Evolutionary conservation across 2,329 filamentous ascomycete genomes (phyloP).

Genomic region (Diaporthe ilicicola): DNA sequence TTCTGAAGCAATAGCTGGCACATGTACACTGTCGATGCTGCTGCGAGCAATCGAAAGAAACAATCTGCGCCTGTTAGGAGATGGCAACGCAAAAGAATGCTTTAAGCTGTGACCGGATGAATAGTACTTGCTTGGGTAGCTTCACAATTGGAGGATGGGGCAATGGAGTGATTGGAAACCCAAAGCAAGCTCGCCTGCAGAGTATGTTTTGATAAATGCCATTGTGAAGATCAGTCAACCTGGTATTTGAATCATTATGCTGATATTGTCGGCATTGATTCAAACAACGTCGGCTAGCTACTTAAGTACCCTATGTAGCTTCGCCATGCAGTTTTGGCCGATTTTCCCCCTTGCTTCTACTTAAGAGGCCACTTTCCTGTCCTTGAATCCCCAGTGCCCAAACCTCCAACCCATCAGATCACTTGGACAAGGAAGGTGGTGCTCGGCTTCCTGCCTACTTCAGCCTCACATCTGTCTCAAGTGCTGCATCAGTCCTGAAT

Average conservation of each 20-base stretch:
- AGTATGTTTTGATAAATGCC: neutral
- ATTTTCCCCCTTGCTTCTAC: neutral
- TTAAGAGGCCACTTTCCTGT: neutral
- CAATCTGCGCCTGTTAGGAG: neutral
- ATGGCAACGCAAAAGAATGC: neutral
- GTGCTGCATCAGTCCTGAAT: neutral
- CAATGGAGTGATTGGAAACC: neutral
- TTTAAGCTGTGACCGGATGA: too few relatives aligned
- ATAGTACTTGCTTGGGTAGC: neutral
- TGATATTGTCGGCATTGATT: neutral
- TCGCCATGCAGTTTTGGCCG: neutral
- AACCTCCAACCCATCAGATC: too few relatives aligned
- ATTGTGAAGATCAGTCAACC: neutral
- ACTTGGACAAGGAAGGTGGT: neutral
- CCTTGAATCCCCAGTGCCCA: neutral
- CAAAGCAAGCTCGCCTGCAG: neutral
- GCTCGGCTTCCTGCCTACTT: conserved; percentile 5
- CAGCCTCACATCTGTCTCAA: neutral
- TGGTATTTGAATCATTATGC: neutral
- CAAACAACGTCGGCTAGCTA: neutral
- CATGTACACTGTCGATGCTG: too few relatives aligned
- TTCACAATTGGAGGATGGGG: neutral
- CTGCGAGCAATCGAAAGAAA: neutral
- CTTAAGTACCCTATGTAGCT: too few relatives aligned
- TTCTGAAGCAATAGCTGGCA: neutral